A percentile compares a stretch with the other conserved stretches of the same genome.
Evolutionary conservation across 345 rosid species (phyloP).

Genomic region (Citrus sinensis): DVS_A1.0 CM039165.1:30788001-30788500

Average conservation of each 20-base stretch:
- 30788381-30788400: not conserved
- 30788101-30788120: not conserved
- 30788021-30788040: conserved; percentile 13
- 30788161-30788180: not conserved
- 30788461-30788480: not conserved
- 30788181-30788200: not conserved
- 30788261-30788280: conserved; percentile 10
- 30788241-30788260: conserved; percentile 5
- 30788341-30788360: conserved; percentile 22
- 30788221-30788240: not conserved
- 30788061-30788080: not conserved
- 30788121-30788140: not conserved
- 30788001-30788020: not conserved
- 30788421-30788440: not conserved
- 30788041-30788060: not conserved
- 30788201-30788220: not conserved
- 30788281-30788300: conserved; percentile 12
- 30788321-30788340: not conserved
- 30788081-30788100: not conserved
- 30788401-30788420: conserved; percentile 6
- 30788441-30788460: conserved; percentile 13
- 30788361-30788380: conserved; percentile 8
- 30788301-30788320: not conserved
- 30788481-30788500: not conserved
- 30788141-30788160: not conserved